A percentile compares a stretch with the other conserved stretches of the same genome.
Evolutionary conservation across 169 alveolate species (phyloP).

Genomic region (Plasmodium vivax): DNA sequence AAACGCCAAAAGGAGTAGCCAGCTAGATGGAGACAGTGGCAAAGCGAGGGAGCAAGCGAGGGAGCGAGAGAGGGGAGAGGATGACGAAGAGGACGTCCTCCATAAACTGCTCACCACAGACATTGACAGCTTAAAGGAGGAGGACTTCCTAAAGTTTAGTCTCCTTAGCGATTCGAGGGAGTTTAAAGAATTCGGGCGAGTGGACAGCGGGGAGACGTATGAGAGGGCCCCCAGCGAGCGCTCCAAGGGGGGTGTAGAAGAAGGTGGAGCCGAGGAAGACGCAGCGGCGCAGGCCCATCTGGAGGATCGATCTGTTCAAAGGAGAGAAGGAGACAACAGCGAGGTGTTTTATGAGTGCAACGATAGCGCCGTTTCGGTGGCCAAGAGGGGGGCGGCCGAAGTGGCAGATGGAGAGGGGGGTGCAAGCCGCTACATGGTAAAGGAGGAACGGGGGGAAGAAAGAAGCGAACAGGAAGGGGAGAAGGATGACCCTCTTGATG

Average conservation of each 20-base stretch:
- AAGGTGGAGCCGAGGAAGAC: not conserved
- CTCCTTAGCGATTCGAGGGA: not conserved
- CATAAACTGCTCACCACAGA: constrained; percentile 1
- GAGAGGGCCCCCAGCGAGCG: not conserved
- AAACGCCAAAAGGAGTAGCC: not conserved
- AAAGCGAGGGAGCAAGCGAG: not conserved
- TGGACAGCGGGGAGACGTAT: not conserved
- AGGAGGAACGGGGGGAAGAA: not conserved
- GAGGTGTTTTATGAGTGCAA: constrained; percentile 11
- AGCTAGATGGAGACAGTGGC: not conserved
- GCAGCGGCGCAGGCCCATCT: not conserved
- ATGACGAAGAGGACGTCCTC: not conserved
- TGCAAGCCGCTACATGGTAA: not conserved
- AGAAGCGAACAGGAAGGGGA: not conserved
- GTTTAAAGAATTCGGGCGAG: not conserved
- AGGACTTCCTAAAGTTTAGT: not conserved
- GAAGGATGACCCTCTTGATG: not conserved
- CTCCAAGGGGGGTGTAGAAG: not conserved
- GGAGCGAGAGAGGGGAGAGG: not conserved
- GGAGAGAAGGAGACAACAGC: not conserved
- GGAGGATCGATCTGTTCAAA: not conserved
- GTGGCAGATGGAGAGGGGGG: not conserved
- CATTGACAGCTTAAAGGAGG: not conserved
- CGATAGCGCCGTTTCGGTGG: not conserved
- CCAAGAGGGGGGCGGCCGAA: not conserved